phyloP scores from a whole-genome alignment of 2,329 filamentous ascomycete species.

The Penicillium brevicompactum region DNA sequence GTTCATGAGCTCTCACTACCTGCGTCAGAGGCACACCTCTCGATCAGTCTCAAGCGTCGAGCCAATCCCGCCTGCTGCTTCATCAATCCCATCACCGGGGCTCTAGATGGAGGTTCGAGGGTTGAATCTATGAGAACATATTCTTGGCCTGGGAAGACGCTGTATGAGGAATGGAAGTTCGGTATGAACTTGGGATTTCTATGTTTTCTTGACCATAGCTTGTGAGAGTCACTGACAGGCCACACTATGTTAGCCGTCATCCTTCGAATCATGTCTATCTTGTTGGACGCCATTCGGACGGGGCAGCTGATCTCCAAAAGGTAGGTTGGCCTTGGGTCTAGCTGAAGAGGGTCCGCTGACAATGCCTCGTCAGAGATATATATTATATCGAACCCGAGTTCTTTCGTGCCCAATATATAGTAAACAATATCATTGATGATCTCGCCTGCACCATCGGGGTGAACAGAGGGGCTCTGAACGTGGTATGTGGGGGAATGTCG shows the following conservation, averaged over 20 bases:
- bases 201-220: no score
- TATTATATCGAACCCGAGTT: constrained; percentile 64
- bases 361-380: constrained; percentile 54
- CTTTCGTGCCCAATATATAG: constrained; percentile 59
- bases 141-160: constrained; percentile 58
- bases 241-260: constrained; percentile 49
- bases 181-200: constrained; percentile 24
- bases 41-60: constrained; percentile 33
- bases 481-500: constrained; percentile 46
- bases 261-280: constrained; percentile 57
- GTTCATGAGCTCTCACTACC: constrained; percentile 28
- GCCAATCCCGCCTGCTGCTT: constrained; percentile 21
- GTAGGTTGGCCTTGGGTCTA: constrained; percentile 34
- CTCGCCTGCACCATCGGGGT: constrained; percentile 63
- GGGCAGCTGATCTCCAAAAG: constrained; percentile 59
- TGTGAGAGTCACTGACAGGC: no score
- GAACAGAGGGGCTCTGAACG: constrained; percentile 56
- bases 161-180: constrained; percentile 59
- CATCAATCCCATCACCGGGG: constrained; percentile 32
- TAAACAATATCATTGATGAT: constrained; percentile 63
- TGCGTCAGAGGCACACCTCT: constrained; percentile 29
- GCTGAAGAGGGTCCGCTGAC: not conserved
- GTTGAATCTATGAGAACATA: constrained; percentile 34
- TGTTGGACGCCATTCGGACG: constrained; percentile 54
- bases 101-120: constrained; percentile 27